Base-by-base conservation (phyloP, 2,329 filamentous ascomycete genomes). In the Colletotrichum cordylinicola region DNA sequence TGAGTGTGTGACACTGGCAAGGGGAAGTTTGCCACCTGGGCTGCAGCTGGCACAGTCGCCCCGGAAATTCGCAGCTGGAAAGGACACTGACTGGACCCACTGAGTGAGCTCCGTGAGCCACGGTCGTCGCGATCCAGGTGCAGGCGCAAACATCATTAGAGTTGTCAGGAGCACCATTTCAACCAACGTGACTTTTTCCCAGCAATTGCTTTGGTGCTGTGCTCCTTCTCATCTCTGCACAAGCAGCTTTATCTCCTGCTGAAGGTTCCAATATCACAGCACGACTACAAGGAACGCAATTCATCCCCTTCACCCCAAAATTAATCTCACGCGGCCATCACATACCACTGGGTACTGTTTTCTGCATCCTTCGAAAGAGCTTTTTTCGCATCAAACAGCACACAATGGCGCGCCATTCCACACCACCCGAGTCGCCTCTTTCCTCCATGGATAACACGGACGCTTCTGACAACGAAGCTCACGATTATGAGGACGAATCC, bases 401-500 rank as follows among this genome's bases (percentile, higher is more conserved):
- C 56, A 66, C 33, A 27, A 76, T 76, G 74, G 71, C 66, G 70
- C 74, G 74, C 61, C 66, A 77, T 35, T 76, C 67, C 6, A 72
- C 75, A 52, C 72, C 75, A 31, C 72, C 64, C 55, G 72, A 76
- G 52, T 78, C 77, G 18, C 77, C 77, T n/a, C 66, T 78, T 12
- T 77, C 77, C 35, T 78, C 75, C 9, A 75, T 72, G 73, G 67
- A 70, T 15, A 66, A 77, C 62, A 76, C 70, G 39, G 76, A 78
- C n/a, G 68, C 64, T 43, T 78, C 76, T 16, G 77, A 78, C 27
- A 70, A 78, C 9, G 77, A 78, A 61, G 68, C 64, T 21, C 67
- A 76, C 52, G 74, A 75, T 12, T 72, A 76, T 58, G 81, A 83
- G 35, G 83, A 83, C 35, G 80, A 76, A 21, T 76, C 82, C 1